phyloP scores from a whole-genome alignment of 2,329 filamentous ascomycete species.

The Sclerotinia trifoliorum region DNA sequence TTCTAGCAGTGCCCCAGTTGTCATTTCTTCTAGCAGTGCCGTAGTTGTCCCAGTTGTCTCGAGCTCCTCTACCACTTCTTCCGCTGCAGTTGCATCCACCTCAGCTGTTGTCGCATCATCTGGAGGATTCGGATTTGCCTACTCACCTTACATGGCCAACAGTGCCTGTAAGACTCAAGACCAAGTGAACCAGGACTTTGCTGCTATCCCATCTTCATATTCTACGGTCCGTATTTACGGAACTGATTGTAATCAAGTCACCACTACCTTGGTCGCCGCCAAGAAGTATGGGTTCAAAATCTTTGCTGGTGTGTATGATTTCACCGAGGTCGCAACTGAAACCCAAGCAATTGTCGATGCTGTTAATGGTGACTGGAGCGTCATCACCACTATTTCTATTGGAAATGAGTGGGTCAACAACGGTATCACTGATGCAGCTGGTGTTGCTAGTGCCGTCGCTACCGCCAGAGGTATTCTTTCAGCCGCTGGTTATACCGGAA shows the following conservation, averaged over 20 bases:
- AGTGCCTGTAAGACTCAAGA: conserved; percentile 64
- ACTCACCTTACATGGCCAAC: conserved; percentile 56
- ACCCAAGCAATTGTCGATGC: conserved; percentile 62
- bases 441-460: conserved; percentile 58
- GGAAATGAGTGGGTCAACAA: conserved; percentile 80
- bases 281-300: conserved; percentile 65
- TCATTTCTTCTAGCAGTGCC: background rate
- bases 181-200: conserved; percentile 65
- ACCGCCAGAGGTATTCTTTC: conserved; percentile 58
- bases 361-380: conserved; percentile 62
- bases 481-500: conserved; percentile 64
- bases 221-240: conserved; percentile 74
- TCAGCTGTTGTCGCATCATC: conserved; percentile 18
- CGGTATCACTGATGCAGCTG: conserved; percentile 50
- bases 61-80: conserved; percentile 25
- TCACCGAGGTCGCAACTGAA: conserved; percentile 43
- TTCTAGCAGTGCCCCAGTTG: background rate
- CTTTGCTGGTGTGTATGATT: conserved; percentile 72
- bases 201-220: conserved; percentile 52
- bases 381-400: conserved; percentile 69
- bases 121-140: conserved; percentile 51
- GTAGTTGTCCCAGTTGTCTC: conserved; percentile 21
- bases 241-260: conserved; percentile 72
- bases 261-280: conserved; percentile 63
- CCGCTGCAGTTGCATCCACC: conserved; percentile 23